Evolutionary conservation across 306 rosid genomes (phyloP).

Genomic region (Fagus sylvatica): DNA sequence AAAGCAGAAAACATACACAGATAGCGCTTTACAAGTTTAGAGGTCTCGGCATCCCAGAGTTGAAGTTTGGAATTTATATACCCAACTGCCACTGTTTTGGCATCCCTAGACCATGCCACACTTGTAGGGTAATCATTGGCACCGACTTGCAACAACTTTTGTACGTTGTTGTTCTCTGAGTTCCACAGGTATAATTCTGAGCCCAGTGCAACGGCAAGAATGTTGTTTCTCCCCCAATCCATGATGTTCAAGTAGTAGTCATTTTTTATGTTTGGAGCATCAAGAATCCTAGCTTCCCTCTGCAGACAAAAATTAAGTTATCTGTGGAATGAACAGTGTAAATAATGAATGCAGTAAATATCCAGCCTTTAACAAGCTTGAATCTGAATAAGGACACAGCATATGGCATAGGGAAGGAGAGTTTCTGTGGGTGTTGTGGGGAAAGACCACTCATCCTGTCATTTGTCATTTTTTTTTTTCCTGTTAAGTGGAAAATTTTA

Average conservation of each 20-base stretch:
- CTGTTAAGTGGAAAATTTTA: constrained; percentile 16
- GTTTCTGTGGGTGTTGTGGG: no score
- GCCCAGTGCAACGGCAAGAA: constrained; percentile 62
- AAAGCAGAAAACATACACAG: not conserved
- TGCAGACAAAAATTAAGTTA: constrained; percentile 24
- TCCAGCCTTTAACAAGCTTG: no score
- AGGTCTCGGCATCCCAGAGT: constrained; percentile 73
- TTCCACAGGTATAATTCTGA: constrained; percentile 69
- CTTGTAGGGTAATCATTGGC: constrained; percentile 50
- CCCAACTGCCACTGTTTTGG: constrained; percentile 50
- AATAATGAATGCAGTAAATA: not conserved
- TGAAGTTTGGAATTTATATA: constrained; percentile 55
- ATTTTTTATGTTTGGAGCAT: constrained; percentile 66
- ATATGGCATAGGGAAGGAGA: constrained; percentile 26
- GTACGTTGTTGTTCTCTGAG: constrained; percentile 35
- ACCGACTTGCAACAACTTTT: constrained; percentile 36
- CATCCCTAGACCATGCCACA: constrained; percentile 65
- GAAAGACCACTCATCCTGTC: constrained; percentile 19
- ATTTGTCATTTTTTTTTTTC: constrained; percentile 36
- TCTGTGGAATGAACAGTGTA: constrained; percentile 3
- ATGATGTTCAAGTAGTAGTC: constrained; percentile 63
- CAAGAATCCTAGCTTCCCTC: constrained; percentile 60
- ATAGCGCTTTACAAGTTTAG: constrained; percentile 40
- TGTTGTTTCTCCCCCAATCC: constrained; percentile 75
- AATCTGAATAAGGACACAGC: no score